Conservation (phyloP, 225 moss, liverwort and hornwort genomes). For the Marchantia paleacea region DNA sequence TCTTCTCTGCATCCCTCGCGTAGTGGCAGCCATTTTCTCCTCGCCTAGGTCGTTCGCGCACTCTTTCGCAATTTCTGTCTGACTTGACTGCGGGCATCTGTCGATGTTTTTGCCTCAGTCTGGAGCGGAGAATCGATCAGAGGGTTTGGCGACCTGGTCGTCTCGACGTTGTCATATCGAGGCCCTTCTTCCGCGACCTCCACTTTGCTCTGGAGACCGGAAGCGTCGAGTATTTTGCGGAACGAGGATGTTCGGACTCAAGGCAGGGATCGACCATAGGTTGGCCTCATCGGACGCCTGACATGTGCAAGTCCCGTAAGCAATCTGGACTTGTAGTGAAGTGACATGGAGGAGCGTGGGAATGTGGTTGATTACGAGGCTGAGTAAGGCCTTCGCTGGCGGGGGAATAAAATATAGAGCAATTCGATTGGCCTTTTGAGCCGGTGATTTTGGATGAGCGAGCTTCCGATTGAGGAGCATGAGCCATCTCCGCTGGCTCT, state of each 20-base stretch:
- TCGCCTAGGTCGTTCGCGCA: constrained; percentile 4
- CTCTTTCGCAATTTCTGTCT: background rate
- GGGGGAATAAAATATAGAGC: background rate
- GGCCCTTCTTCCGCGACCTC: background rate
- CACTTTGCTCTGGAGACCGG: background rate
- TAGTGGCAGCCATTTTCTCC: background rate
- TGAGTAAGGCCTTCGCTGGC: background rate
- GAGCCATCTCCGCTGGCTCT: background rate
- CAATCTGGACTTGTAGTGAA: background rate
- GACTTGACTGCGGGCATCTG: no score
- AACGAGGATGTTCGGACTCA: background rate
- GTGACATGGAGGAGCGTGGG: background rate
- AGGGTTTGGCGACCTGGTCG: background rate
- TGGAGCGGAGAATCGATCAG: constrained; percentile 1
- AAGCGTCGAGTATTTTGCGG: background rate
- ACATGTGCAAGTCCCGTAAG: background rate
- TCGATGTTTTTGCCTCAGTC: background rate
- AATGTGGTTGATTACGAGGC: constrained; percentile 9
- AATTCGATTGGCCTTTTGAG: constrained; percentile 1
- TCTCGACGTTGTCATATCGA: background rate
- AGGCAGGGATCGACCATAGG: background rate
- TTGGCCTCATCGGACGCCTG: background rate
- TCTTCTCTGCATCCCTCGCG: background rate
- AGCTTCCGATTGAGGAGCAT: background rate
- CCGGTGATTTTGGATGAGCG: background rate